These are phyloP conservation scores for Schizonepeta tenuifolia DNA, from an alignment of 257 asterid genomes.

Conservation along the genomic window DNA sequence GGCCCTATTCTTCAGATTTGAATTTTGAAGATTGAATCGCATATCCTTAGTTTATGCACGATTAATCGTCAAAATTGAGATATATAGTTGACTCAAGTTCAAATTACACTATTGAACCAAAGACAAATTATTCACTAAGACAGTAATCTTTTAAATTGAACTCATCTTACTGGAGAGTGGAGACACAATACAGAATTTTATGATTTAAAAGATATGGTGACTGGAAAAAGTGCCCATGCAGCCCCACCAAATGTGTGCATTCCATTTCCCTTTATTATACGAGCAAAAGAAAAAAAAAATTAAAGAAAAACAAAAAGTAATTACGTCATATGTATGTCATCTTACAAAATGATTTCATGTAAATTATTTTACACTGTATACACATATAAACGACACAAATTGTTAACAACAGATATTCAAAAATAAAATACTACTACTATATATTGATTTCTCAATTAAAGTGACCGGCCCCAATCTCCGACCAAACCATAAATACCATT, in stretches of 20 bases:
- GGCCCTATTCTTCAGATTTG: too few species aligned
- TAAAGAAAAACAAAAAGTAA: background rate
- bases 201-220: too few species aligned
- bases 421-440: too few species aligned
- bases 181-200: background rate
- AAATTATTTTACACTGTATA: too few species aligned
- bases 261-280: too few species aligned
- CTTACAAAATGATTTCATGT: background rate
- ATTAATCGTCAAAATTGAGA: background rate
- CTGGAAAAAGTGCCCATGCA: background rate
- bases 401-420: too few species aligned
- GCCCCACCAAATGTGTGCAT: background rate
- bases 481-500: too few species aligned
- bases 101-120: background rate
- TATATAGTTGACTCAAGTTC: constrained; percentile 12
- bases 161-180: background rate
- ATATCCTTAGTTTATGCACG: background rate
- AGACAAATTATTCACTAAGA: background rate
- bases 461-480: too few species aligned
- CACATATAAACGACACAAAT: too few species aligned
- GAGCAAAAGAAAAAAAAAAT: too few species aligned
- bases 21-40: too few species aligned
- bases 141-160: background rate
- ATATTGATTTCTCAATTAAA: too few species aligned
- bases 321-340: constrained; percentile 4